Evolutionary conservation across 169 alveolate genomes (phyloP), one percentile per base, ranked within the genome.

Genomic region (Plasmodium reichenowi): DNA sequence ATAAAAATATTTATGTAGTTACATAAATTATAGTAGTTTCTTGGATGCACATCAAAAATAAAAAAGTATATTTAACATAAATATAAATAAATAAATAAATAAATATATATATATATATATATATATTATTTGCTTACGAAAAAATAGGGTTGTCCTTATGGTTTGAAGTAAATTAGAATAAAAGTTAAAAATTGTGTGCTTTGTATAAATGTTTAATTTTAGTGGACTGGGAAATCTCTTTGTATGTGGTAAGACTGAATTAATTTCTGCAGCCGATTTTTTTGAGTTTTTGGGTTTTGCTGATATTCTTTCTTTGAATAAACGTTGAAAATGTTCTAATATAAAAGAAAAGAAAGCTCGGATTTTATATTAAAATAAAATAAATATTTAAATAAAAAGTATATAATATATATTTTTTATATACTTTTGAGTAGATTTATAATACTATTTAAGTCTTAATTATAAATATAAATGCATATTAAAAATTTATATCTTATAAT

Each of bases 281-380:
- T 68, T 58, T 38, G 91, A 83, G 50, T 54, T 68, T 38, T 68
- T 83, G 2, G 91, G 91, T 83, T 83, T 83, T 59, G 91, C 91
- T 68, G 74, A 43, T 68, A 83, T 83, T 68, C 91, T 70, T 32
- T 83, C 91, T 83, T 83, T 83, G 70, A 83, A 83, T 43, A 83
- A 24, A 20, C 43, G 54, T 67, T 58, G 32, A 72, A 83, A 83
- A 9, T 50, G 64, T 29, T 83, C 91, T 83, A 68, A 58, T 56
- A 38, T 38, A 38, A 38, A 38, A 38, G 9, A 38, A 38, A 38
- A 38, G 47, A 38, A 38, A 38, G 47, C 47, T 38, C 47, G 5
- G 0, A 38, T 5, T 38, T 38, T 38, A 38, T 38, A 38, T 38
- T 54, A 26, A 72, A 32, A 15, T 26, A 48, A 72, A 68, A 38